Evolutionary conservation across 257 asterid species (phyloP).

Genomic region (Nyctanthes arbortristis): DNA sequence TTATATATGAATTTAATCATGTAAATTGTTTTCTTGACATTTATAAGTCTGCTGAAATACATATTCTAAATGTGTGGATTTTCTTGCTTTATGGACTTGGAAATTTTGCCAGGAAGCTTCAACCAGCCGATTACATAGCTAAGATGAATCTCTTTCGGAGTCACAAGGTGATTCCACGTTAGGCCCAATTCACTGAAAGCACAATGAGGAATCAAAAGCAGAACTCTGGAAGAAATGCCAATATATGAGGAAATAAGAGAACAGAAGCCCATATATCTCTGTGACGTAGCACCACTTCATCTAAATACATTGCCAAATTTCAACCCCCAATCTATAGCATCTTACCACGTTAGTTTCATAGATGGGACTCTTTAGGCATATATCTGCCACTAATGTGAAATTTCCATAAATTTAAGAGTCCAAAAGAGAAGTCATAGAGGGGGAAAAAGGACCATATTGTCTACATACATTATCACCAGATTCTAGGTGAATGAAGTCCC

Average conservation of each 20-base stretch:
- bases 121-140: too few species aligned
- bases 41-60: too few species aligned
- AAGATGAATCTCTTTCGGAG: too few species aligned
- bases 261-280: background rate
- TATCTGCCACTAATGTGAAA: background rate
- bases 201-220: background rate
- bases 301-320: background rate
- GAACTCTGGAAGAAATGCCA: background rate
- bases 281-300: background rate
- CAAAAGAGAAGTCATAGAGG: background rate
- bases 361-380: background rate
- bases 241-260: background rate
- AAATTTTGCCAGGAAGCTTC: too few species aligned
- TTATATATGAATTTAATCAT: background rate
- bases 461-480: constrained; percentile 26
- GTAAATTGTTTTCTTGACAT: background rate
- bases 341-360: constrained; percentile 1
- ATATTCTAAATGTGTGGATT: too few species aligned
- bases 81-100: too few species aligned
- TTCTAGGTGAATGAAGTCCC: constrained; percentile 27
- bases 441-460: background rate
- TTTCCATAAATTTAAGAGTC: background rate
- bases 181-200: too few species aligned
- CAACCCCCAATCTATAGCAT: background rate
- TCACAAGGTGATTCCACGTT: too few species aligned